A percentile compares a stretch with the other conserved stretches of the same genome.
Conservation (phyloP, 176 grass and related monocot species). For the Aegilops sharonensis region DNA sequence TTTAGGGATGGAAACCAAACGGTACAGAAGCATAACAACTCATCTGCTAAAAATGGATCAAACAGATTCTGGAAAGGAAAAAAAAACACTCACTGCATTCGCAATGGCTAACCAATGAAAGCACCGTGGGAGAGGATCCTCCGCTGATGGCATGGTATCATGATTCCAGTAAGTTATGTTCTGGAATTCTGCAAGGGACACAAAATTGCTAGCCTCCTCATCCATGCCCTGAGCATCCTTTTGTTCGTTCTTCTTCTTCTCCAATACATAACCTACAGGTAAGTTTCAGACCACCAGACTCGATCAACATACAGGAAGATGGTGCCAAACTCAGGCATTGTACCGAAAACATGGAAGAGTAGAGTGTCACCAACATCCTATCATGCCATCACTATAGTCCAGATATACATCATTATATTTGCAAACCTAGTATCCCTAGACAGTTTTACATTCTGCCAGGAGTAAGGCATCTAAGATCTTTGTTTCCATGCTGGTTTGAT, state of each 20-base stretch:
- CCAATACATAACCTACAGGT: conserved; percentile 73
- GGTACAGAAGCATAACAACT: no score
- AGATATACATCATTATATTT: background rate
- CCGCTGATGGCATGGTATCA: conserved; percentile 71
- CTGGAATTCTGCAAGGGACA: conserved; percentile 66
- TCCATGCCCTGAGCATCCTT: conserved; percentile 39
- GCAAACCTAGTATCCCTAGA: background rate
- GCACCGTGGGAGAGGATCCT: conserved; percentile 73
- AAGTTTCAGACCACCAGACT: conserved; percentile 22
- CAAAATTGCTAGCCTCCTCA: conserved; percentile 52
- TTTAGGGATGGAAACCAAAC: no score
- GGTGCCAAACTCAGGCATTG: background rate
- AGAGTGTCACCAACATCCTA: background rate
- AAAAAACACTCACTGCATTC: conserved; percentile 62
- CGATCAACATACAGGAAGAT: background rate
- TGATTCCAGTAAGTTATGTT: conserved; percentile 92
- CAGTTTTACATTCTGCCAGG: background rate
- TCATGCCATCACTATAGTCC: conserved; percentile 4
- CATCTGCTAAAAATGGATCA: no score
- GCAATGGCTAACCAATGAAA: conserved; percentile 90
- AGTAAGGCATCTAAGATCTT: background rate
- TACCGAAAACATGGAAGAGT: conserved; percentile 6
- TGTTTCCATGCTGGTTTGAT: background rate
- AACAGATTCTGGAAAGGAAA: no score
- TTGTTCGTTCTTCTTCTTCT: conserved; percentile 49